phyloP scores from a whole-genome alignment of 331 rosid genomes.

The Acacia concinna region DNA sequence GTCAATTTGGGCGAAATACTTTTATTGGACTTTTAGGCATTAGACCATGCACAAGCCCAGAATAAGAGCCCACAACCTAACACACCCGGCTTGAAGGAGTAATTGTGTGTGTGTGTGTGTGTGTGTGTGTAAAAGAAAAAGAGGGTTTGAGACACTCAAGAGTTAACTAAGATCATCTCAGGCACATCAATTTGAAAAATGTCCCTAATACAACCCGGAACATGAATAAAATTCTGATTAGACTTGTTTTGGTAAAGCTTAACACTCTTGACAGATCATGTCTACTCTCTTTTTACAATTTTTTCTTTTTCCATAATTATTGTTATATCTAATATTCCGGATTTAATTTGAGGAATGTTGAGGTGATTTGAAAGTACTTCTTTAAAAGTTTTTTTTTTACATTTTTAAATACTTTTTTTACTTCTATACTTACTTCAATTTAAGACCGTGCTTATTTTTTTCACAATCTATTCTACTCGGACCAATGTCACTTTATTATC shows the following conservation, averaged over 20 bases:
- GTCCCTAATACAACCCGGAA: background rate
- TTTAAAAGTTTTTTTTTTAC: background rate
- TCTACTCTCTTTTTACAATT: background rate
- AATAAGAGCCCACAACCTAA: background rate
- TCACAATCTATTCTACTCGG: no score
- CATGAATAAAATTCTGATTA: background rate
- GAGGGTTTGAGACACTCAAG: background rate
- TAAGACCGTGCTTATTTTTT: no score
- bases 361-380: background rate
- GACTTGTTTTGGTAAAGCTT: background rate
- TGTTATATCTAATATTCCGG: no score
- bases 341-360: background rate
- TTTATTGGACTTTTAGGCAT: no score
- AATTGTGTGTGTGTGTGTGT: no score
- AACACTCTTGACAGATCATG: background rate
- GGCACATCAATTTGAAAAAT: no score
- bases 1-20: background rate
- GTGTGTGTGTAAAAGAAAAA: background rate
- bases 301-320: no score
- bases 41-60: background rate
- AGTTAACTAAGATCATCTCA: no score
- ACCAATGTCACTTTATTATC: no score
- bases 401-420: no score
- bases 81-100: background rate
- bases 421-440: no score